Evolutionary conservation across 2,329 filamentous ascomycete species (phyloP), one percentile per base, ranked within the genome.

Genomic region (Ceratocystis eucalypticola): DNA sequence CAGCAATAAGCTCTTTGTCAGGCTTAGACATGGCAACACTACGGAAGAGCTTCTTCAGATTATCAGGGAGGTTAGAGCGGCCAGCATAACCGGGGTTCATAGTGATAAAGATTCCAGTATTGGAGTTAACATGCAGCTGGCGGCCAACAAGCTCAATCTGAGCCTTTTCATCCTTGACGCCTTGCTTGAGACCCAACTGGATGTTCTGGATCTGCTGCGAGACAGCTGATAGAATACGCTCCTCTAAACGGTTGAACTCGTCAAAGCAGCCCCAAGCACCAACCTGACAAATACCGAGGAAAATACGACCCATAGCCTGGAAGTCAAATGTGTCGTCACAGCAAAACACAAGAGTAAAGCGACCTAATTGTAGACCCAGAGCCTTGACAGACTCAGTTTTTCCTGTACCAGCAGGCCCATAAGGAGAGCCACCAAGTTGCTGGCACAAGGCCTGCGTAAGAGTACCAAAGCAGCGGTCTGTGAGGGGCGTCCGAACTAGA

Each of bases 171-270:
- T 96, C 89, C 66, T 91, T 86, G 6, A 80, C 87, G 44, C 88
- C 87, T 74, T 93, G 91, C 74, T 92, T 92, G 65, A 99, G 80
- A 67, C 95, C 94, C 69, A 97, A 85, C 75, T 99, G 94, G 69
- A 99, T 99, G 74, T 99, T 99, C 74, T 99, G 94, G 65, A 99
- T 96, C 75, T 99, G 95, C 75, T 99, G 94, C 22, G 95, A 99
- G 17, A 99, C 95, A 20, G 94, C 94, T 57, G 95, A 99, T 69
- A 99, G 77, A 68, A 99, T 99, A 70, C 94, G 87, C 78, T 99
- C 94, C 73, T 99, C 94, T 22, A 99, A 81, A 82, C 94, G 89
- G 77, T 99, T 99, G 81, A 99, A 99, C 79, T 99, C 94, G 73
- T 99, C 94, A 76, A 99, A 99, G 80, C 94, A 99, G 72, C 95